phyloP scores from a whole-genome alignment of 2,329 filamentous ascomycete genomes.

The Stachybotrys chartarum region DNA sequence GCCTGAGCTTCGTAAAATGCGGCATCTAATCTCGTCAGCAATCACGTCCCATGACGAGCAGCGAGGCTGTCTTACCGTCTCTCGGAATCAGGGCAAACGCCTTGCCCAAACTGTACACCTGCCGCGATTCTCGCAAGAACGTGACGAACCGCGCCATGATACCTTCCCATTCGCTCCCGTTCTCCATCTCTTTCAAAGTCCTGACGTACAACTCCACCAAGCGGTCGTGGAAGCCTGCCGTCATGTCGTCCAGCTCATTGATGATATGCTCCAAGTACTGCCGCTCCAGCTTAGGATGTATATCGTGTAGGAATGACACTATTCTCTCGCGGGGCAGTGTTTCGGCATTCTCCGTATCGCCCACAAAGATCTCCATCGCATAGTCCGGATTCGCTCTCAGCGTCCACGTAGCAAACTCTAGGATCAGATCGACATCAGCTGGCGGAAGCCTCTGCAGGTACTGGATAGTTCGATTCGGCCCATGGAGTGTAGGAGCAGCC shows the following conservation, averaged over 20 bases:
- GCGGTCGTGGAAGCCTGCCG: constrained; percentile 79
- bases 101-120: constrained; percentile 69
- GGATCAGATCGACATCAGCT: constrained; percentile 80
- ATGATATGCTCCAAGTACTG: constrained; percentile 89
- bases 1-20: constrained; percentile 85
- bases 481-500: constrained; percentile 55
- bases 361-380: constrained; percentile 89
- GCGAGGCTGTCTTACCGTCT: constrained; percentile 53
- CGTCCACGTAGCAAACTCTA: constrained; percentile 90
- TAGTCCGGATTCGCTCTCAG: constrained; percentile 62
- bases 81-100: constrained; percentile 72
- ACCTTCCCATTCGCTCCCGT: constrained; percentile 43
- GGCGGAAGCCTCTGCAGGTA: constrained; percentile 88
- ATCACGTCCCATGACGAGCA: constrained; percentile 1
- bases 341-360: constrained; percentile 92
- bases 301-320: constrained; percentile 61
- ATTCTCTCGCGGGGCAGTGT: constrained; percentile 73
- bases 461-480: constrained; percentile 74
- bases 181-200: constrained; percentile 38
- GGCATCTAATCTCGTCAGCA: constrained; percentile 49
- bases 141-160: constrained; percentile 61
- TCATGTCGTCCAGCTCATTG: constrained; percentile 74
- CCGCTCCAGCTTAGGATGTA: constrained; percentile 66
- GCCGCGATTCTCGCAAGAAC: constrained; percentile 68
- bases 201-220: constrained; percentile 65